Evolutionary conservation across 2,329 filamentous ascomycete species (phyloP).

Genomic region (Cladobotryum mycophilum): DNA sequence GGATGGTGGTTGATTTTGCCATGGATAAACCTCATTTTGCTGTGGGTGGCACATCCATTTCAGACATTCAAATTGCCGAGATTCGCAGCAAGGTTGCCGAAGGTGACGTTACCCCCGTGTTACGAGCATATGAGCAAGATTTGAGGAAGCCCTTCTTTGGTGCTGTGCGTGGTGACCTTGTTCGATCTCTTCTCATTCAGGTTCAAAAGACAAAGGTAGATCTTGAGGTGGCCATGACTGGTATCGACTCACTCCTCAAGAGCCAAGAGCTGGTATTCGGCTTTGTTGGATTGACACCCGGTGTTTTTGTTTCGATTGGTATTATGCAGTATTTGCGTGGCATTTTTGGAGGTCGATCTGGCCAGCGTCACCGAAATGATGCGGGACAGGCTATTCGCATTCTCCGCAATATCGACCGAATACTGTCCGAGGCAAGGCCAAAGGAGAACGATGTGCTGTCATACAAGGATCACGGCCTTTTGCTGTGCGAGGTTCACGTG

Average conservation of each 20-base stretch:
- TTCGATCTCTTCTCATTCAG: constrained; percentile 88
- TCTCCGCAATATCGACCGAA: constrained; percentile 81
- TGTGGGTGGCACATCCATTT: constrained; percentile 45
- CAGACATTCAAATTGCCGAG: constrained; percentile 62
- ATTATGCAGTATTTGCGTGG: constrained; percentile 64
- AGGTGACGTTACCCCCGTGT: constrained; percentile 86
- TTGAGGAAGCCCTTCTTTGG: constrained; percentile 75
- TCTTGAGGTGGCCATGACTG: constrained; percentile 89
- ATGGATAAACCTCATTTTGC: constrained; percentile 67
- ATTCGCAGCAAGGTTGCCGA: constrained; percentile 78
- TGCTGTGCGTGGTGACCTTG: constrained; percentile 76
- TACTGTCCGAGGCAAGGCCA: constrained; percentile 61
- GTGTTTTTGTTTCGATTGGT: constrained; percentile 79
- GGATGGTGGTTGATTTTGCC: constrained; percentile 97
- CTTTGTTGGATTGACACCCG: constrained; percentile 91
- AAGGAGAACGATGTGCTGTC: constrained; percentile 68
- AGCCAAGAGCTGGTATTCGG: constrained; percentile 97
- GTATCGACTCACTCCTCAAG: constrained; percentile 89
- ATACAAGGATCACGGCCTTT: constrained; percentile 86
- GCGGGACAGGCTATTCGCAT: constrained; percentile 69
- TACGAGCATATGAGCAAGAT: constrained; percentile 87
- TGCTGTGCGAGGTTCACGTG: constrained; percentile 85
- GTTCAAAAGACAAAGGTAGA: constrained; percentile 99
- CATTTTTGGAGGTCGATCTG: constrained; percentile 63
- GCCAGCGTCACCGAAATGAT: constrained; percentile 57